Base-by-base conservation (phyloP, 1,139 yeast species). In the Yamadazyma buinensis region DNA sequence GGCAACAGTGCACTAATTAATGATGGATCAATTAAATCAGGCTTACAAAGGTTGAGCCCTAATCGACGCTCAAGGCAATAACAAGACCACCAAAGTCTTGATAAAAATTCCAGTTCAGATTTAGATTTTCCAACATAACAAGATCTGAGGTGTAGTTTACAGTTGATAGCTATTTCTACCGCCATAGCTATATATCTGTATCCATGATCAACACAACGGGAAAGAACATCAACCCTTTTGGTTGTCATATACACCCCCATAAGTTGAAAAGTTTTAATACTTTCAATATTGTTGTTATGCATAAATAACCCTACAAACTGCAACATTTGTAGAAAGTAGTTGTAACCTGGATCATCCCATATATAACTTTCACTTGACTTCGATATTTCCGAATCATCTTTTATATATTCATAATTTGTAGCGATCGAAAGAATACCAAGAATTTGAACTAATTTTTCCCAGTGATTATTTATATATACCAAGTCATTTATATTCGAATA, bases 351-450 rank as follows among this genome's bases (percentile, higher is more conserved):
- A 23, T 49, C 49, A 15, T 49, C 36, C 39, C 39, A 36, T 15
- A 36, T 14, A 14, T 47, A 20, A 57, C 61, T 14, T 29, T 24
- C 14, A 28, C 34, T 25, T 11, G 36, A 20, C 18, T 29, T 23
- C 2, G 42, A 36, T 18, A 54, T 59, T 22, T 67, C 77, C 32
- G 67, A 72, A 6, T 67, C 52, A 2, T 68, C 65, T 32, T 76
- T 84, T 21, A 83, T 55, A 23, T 43, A 46, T 25, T 47, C 51
- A 34, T 40, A 47, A 10, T 47, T 49, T 6, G 44, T 34, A 4
- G 52, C 39, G 10, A 48, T 41, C 2, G 52, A 46, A 18, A 47
- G 39, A 30, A 45, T 35, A 3, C 39, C 41, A 12, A 46, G 29
- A 2, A 46, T 15, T 20, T 42, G 36, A 7, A 43, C 43, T n/a